Conservation (phyloP, 306 rosid species). For the Lablab purpureus region DNA sequence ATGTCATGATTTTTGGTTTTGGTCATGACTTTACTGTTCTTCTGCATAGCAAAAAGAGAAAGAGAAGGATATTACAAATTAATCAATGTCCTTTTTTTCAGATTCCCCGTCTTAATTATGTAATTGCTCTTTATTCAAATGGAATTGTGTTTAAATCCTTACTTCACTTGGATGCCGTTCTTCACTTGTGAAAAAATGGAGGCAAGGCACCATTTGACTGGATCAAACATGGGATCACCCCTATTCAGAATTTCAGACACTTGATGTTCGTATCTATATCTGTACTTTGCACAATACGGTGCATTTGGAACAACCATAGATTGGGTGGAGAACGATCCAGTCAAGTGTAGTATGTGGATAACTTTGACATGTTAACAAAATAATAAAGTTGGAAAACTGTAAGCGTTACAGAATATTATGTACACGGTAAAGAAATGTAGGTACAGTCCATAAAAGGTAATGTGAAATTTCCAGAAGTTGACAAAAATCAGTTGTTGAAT, state of each 20-base stretch:
- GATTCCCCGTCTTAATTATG: not conserved
- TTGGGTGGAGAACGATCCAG: constrained; percentile 14
- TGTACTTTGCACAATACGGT: constrained; percentile 1
- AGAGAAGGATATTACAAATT: constrained; percentile 5
- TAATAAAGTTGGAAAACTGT: not conserved
- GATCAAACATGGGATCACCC: not conserved
- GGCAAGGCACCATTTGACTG: not conserved
- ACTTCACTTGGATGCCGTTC: not conserved
- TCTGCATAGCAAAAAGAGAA: constrained; percentile 32
- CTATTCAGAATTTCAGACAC: not conserved
- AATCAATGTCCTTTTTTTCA: constrained; percentile 17
- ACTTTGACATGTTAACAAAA: not conserved
- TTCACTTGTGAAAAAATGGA: not conserved
- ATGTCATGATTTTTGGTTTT: constrained; percentile 32
- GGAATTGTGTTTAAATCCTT: constrained; percentile 7
- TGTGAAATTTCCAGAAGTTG: constrained; percentile 36
- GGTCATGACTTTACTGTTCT: constrained; percentile 37
- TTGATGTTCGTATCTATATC: constrained; percentile 2
- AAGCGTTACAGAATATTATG: not conserved
- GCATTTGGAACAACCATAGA: constrained; percentile 9
- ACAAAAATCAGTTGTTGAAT: constrained; percentile 10
- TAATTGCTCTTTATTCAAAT: constrained; percentile 27
- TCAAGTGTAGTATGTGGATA: not conserved
- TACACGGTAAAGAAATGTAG: constrained; percentile 21
- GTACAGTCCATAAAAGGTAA: constrained; percentile 17